Evolutionary conservation across 1,284 basidiomycete species (phyloP), one percentile per base, ranked within the genome.

Genomic region (Laetiporus sulphureus): DNA sequence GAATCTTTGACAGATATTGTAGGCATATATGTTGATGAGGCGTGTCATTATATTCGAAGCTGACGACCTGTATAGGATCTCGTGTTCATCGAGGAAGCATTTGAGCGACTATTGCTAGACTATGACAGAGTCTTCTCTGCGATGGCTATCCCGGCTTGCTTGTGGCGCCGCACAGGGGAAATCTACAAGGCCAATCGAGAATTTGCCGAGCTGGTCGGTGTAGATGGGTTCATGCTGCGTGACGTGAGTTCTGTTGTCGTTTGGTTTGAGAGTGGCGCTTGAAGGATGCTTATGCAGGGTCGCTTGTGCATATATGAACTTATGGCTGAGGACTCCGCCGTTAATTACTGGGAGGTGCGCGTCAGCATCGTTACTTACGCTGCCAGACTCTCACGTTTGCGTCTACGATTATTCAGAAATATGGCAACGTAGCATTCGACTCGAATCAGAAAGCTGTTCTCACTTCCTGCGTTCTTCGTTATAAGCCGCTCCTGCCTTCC

Each of bases 171-270:
- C 36, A 98, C 95, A 1, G 96, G 96, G 20, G 94, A 99, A 66
- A 98, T 99, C 46, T 97, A 98, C 73, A 98, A 94, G 66, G 95
- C 83, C 30, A 99, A 99, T 60, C 80, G 91, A 46, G 93, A 97
- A 65, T 95, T 95, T 63, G 83, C 89, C 3, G 88, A 91, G 54
- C 68, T 95, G 2, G 83, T 93, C 13, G 88, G 90, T 2, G 74
- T 91, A 2, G 84, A 90, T 47, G 86, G 88, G 22, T 79, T 79
- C 49, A 80, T 83, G 75, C 73, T 91, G 59, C 77, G 87, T 13
- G 87, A 91, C 47, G 87, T 83, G 51, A 56, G 76, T 66, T 12
- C 40, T 6, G 11, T 27, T 42, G 8, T 5, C 11, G n/a, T n/a
- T n/a, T n/a, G n/a, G n/a, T n/a, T n/a, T n/a, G n/a, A n/a, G n/a